Conservation (phyloP, 2,329 filamentous ascomycete species). For the Bipolaris gigantea region DNA sequence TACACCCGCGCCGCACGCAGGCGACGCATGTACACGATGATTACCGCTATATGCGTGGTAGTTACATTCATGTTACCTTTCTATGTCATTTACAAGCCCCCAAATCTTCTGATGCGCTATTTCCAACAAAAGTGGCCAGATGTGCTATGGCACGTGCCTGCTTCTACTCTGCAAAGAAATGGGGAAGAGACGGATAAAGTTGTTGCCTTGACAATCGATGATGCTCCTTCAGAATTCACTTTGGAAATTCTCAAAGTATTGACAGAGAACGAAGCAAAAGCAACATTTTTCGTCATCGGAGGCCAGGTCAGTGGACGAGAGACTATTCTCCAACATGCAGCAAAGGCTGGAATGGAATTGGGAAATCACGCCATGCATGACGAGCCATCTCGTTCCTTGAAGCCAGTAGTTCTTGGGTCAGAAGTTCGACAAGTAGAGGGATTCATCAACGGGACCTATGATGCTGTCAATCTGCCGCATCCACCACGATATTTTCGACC, state of each 20-base stretch:
- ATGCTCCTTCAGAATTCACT: conserved; percentile 76
- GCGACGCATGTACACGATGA: conserved; percentile 43
- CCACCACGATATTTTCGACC: conserved; percentile 74
- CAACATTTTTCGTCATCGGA: conserved; percentile 90
- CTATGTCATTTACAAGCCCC: conserved; percentile 81
- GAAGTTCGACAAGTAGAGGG: conserved; percentile 69
- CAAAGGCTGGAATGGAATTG: conserved; percentile 62
- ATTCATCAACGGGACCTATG: conserved; percentile 62
- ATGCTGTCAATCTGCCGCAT: conserved; percentile 43
- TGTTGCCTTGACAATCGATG: conserved; percentile 83
- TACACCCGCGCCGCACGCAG: conserved; percentile 44
- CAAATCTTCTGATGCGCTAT: conserved; percentile 68
- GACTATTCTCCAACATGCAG: conserved; percentile 53
- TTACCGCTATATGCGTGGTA: conserved; percentile 32
- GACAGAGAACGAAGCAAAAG: conserved; percentile 64
- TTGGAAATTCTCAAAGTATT: conserved; percentile 69
- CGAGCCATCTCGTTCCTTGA: conserved; percentile 69
- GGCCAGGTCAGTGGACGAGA: conserved; percentile 65
- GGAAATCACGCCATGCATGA: conserved; percentile 91
- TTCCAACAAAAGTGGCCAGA: conserved; percentile 74
- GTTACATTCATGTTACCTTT: conserved; percentile 40
- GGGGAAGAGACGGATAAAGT: conserved; percentile 56
- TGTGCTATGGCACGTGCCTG: conserved; percentile 72
- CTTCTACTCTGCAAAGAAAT: conserved; percentile 27
- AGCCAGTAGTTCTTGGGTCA: conserved; percentile 58